Percentiles rank a stretch among this genome's conserved stretches.
These are phyloP conservation scores for Tinospora cordifolia DNA, from an alignment of 164 flowering plant species.

Conservation along the genomic window DNA sequence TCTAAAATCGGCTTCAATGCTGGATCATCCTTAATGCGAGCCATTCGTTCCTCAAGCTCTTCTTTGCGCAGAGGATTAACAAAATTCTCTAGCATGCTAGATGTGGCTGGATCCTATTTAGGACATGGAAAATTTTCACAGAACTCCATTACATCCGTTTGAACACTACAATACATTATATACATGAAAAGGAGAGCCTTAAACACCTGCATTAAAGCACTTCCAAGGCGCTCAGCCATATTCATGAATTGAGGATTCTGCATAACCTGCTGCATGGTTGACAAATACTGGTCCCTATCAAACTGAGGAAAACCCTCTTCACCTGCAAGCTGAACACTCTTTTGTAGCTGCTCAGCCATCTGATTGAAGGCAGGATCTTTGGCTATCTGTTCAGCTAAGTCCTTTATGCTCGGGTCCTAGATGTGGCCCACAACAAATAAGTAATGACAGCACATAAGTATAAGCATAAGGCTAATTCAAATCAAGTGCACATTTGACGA, in stretches of 20 bases:
- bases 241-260: slow-evolving; percentile 91
- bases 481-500: background rate
- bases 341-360: slow-evolving; percentile 93
- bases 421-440: slow-evolving; percentile 9
- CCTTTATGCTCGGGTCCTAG: slow-evolving; percentile 89
- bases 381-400: slow-evolving; percentile 83
- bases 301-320: slow-evolving; percentile 60
- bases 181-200: background rate
- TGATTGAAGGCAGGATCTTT: slow-evolving; percentile 88
- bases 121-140: background rate
- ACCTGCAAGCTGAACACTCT: slow-evolving; percentile 52
- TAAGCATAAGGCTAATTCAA: background rate
- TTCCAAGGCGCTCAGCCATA: slow-evolving; percentile 98
- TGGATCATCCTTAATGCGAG: slow-evolving; percentile 76
- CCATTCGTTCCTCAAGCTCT: slow-evolving; percentile 76
- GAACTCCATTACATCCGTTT: background rate
- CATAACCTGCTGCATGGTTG: slow-evolving; percentile 96
- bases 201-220: slow-evolving; percentile 78
- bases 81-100: slow-evolving; percentile 64
- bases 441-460: background rate
- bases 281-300: slow-evolving; percentile 65
- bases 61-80: slow-evolving; percentile 59
- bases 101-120: slow-evolving; percentile 84
- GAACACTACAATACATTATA: background rate
- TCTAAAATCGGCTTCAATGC: slow-evolving; percentile 75